These are phyloP conservation scores for Flaveria trinervia DNA, from an alignment of 129 eudicot species.

Conservation along the genomic window DNA sequence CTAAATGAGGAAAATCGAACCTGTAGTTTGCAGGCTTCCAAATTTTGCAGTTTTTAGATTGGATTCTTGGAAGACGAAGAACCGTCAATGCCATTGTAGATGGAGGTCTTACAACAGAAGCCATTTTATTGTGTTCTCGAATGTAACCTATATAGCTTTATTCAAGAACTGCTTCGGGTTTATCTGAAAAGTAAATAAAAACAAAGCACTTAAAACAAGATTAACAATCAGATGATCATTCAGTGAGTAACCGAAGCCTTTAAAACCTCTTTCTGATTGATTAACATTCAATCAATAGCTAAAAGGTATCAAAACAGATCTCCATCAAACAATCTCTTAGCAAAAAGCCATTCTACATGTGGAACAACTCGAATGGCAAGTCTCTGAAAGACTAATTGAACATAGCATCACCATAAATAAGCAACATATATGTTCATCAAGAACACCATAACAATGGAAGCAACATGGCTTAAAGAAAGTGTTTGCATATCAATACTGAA, in stretches of 20 bases:
- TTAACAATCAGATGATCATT: neutral
- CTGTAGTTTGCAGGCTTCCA: constrained; percentile 40
- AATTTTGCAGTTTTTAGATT: constrained; percentile 30
- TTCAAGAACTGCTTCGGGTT: constrained; percentile 1
- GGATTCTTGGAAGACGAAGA: constrained; percentile 38
- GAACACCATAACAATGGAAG: neutral
- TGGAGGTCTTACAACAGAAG: constrained; percentile 41
- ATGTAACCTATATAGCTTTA: neutral
- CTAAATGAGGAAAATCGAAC: constrained; percentile 29
- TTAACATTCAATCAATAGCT: neutral
- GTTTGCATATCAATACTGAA: neutral
- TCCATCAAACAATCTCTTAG: neutral
- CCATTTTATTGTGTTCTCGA: constrained; percentile 41
- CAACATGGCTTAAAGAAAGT: constrained; percentile 6
- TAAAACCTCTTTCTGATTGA: neutral
- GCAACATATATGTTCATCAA: neutral
- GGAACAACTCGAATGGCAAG: neutral
- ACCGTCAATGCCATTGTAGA: constrained; percentile 39
- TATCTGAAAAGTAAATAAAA: constrained; percentile 16
- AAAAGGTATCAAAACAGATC: neutral
- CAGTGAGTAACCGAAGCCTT: neutral
- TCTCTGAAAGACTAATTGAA: neutral
- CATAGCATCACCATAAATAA: constrained; percentile 18
- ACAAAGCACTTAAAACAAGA: neutral
- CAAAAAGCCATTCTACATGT: neutral